phyloP scores from a whole-genome alignment of 257 asterid genomes.

The Lantana camara region DNA sequence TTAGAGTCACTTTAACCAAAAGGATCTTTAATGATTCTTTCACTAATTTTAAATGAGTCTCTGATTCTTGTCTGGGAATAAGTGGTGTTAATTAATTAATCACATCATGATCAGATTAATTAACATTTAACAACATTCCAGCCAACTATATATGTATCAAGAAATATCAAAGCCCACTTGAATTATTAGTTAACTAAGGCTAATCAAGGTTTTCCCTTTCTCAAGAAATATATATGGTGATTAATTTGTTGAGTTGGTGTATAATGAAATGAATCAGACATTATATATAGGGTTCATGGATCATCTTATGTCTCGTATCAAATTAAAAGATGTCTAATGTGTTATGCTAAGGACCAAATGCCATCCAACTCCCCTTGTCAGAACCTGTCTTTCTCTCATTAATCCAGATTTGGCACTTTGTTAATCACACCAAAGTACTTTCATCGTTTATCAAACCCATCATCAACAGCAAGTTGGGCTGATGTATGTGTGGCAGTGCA shows the following conservation, averaged over 20 bases:
- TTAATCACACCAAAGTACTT: no score
- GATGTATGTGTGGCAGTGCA: background rate
- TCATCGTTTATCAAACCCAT: no score
- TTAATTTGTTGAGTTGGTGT: no score
- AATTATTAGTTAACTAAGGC: constrained; percentile 15
- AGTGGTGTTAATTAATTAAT: no score
- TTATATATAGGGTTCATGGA: constrained; percentile 15
- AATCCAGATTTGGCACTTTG: constrained; percentile 12
- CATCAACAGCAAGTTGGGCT: background rate
- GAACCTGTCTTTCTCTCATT: constrained; percentile 45
- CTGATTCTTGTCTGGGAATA: background rate
- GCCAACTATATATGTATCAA: constrained; percentile 20
- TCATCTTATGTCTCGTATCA: background rate
- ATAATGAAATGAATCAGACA: no score
- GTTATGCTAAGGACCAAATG: constrained; percentile 25
- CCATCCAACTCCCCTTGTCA: constrained; percentile 45
- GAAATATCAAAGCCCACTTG: constrained; percentile 26
- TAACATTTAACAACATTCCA: constrained; percentile 28
- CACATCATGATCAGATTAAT: background rate
- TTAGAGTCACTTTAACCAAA: background rate
- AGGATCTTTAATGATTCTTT: background rate
- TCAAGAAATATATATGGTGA: background rate
- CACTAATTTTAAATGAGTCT: background rate
- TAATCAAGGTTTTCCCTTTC: constrained; percentile 2
- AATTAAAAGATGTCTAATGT: constrained; percentile 20